Evolutionary conservation across 345 rosid genomes (phyloP).

Genomic region (Acer saccharum): DNA sequence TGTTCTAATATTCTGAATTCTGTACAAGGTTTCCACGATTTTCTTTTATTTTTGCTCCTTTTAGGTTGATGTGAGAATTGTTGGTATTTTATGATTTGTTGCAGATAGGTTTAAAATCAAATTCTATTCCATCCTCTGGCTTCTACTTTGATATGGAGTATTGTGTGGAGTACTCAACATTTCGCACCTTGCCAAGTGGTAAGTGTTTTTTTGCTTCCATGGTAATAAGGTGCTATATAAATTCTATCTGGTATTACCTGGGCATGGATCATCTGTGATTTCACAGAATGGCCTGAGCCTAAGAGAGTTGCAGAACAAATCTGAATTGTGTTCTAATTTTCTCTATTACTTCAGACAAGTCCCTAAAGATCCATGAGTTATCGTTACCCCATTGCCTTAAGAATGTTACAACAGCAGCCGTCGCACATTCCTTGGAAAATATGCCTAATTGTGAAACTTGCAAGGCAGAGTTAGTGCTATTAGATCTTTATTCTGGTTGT

Average conservation of each 20-base stretch:
- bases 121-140: conserved; percentile 38
- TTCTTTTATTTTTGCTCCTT: conserved; percentile 5
- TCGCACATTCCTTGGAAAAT: conserved; percentile 22
- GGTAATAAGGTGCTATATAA: conserved; percentile 13
- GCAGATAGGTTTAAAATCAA: conserved; percentile 60
- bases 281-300: background rate
- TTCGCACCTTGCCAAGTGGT: conserved; percentile 59
- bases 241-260: conserved; percentile 4
- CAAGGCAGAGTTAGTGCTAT: conserved; percentile 51
- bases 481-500: conserved; percentile 94
- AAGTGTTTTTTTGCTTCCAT: conserved; percentile 26
- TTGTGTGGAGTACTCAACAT: conserved; percentile 87
- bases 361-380: conserved; percentile 26
- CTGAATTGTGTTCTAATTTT: conserved; percentile 1
- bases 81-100: conserved; percentile 27
- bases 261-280: background rate
- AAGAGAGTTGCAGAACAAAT: background rate
- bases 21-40: background rate
- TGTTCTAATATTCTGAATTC: conserved; percentile 13
- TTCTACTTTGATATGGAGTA: conserved; percentile 95
- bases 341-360: conserved; percentile 39
- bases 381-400: conserved; percentile 27
- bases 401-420: conserved; percentile 22
- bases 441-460: conserved; percentile 31
- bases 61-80: conserved; percentile 13